Base-by-base conservation (phyloP, 495 filamentous ascomycete species). In the Lasiosphaeria miniovina region DNA sequence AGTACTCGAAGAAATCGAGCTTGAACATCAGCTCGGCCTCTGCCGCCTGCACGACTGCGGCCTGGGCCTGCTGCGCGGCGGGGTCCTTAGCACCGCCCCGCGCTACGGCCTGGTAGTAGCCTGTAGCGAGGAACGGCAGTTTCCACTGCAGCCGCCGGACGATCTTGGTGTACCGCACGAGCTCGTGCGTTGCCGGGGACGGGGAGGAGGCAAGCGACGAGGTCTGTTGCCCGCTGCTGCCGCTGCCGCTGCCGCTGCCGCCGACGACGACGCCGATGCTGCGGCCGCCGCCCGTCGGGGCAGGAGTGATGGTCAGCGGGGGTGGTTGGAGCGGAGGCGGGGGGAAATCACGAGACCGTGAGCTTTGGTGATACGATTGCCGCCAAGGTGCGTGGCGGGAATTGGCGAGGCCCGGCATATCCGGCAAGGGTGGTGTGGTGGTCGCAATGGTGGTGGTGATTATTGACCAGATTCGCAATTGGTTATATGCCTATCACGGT, bases 1-100 rank as follows among this genome's bases (percentile, higher is more conserved):
- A 88, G 73, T 82, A 89, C 60, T 89, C 86, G 71, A 86, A 82
- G 61, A 88, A 89, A 61, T 89, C 86, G 6, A 88, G 72, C 66
- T 88, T 87, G 74, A 89, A 89, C 79, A 87, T 87, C 35, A 83
- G 77, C 62, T 86, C 81, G 0, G 76, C 74, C 31, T 83, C 74
- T 9, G 64, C 17, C 57, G 64, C 4, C 52, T 35, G 33, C 6
- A n/a, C 41, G 50, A 52, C 36, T 58, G 61, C 46, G 61, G 49
- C 50, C 46, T 66, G 66, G 52, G 62, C 49, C 24, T 24, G 24
- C 24, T 24, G 24, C 24, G 2, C 24, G 24, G 24, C 24, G 24
- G 24, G 24, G n/a, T 0, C 11, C n/a, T 6, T 17, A 14, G 15
- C 38, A 12, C 36, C 68, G 8, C 49, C 45, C 33, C 64, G 70